Conservation (phyloP, 768 basidiomycete species). For the Mycena haematopus region DNA sequence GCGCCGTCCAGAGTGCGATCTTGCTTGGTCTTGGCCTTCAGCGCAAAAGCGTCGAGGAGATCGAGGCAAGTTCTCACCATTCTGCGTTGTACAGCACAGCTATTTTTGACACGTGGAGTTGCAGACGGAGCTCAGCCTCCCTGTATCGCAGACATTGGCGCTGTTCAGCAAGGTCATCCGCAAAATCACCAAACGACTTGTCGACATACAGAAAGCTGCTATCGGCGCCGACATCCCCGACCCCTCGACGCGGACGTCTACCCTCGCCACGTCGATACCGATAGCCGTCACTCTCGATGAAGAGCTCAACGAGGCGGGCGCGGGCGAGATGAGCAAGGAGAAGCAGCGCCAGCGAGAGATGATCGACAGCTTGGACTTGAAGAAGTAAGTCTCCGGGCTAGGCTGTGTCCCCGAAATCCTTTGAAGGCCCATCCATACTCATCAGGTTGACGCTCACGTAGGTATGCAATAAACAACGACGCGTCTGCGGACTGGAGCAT, state of each 20-base stretch:
- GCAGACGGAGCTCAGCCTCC: slow-evolving; percentile 80
- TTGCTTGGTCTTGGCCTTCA: slow-evolving; percentile 90
- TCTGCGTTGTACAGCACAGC: neutral
- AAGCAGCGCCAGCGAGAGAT: slow-evolving; percentile 85
- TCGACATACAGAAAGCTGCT: slow-evolving; percentile 80
- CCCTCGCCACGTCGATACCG: slow-evolving; percentile 36
- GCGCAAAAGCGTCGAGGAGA: slow-evolving; percentile 85
- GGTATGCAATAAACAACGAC: slow-evolving; percentile 75
- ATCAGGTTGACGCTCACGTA: slow-evolving; percentile 39
- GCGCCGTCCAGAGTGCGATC: slow-evolving; percentile 91
- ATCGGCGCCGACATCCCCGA: slow-evolving; percentile 69
- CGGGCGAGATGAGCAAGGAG: slow-evolving; percentile 69
- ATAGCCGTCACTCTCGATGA: slow-evolving; percentile 58
- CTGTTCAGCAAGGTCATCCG: slow-evolving; percentile 91
- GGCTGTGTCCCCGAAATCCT: slow-evolving; percentile 16
- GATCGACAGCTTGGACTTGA: slow-evolving; percentile 86
- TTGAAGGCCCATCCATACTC: slow-evolving; percentile 17
- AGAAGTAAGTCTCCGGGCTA: slow-evolving; percentile 66
- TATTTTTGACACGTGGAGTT: slow-evolving; percentile 11
- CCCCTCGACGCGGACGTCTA: slow-evolving; percentile 38
- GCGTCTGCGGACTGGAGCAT: slow-evolving; percentile 71
- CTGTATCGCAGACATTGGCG: slow-evolving; percentile 87
- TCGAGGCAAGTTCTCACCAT: slow-evolving; percentile 63
- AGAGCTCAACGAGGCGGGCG: slow-evolving; percentile 81
- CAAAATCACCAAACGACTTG: slow-evolving; percentile 78